These are phyloP conservation scores for Penicillium riverlandense DNA, from an alignment of 495 filamentous ascomycete genomes.

Conservation along the genomic window DNA sequence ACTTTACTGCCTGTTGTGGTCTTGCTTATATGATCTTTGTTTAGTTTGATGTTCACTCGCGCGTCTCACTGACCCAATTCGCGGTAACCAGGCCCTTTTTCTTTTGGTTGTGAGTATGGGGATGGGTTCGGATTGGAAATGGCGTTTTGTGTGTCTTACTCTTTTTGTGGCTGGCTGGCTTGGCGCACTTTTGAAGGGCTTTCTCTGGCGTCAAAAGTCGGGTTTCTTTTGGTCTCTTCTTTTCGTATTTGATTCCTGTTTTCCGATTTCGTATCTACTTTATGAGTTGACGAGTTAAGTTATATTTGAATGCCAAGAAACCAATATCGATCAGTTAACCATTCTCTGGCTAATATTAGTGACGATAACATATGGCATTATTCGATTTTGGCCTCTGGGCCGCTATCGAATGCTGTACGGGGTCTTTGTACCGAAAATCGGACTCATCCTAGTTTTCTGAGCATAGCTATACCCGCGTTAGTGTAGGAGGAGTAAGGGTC, in stretches of 20 bases:
- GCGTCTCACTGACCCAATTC: conserved; percentile 15
- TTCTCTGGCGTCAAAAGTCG: conserved; percentile 8
- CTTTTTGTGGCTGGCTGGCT: no score
- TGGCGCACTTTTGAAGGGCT: background rate
- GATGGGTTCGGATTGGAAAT: conserved; percentile 4
- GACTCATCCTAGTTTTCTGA: no score
- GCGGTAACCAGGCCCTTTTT: conserved; percentile 4
- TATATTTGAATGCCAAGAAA: no score
- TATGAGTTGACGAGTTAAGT: background rate
- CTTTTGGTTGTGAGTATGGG: conserved; percentile 8
- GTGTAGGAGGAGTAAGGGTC: no score
- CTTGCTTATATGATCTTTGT: conserved; percentile 8
- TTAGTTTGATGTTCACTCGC: conserved; percentile 10
- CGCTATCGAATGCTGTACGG: no score
- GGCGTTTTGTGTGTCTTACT: no score
- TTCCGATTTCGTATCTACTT: conserved; percentile 1
- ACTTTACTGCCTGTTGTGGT: conserved; percentile 2
- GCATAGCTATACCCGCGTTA: no score
- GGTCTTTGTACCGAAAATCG: no score
- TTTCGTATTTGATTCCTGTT: background rate
- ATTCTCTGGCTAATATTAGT: no score
- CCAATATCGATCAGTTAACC: no score
- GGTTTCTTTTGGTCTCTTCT: conserved; percentile 1
- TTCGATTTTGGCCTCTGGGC: no score
- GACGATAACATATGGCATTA: no score